Base-by-base conservation (phyloP, 176 grass and related monocot genomes). In the Musa acuminata region DNA sequence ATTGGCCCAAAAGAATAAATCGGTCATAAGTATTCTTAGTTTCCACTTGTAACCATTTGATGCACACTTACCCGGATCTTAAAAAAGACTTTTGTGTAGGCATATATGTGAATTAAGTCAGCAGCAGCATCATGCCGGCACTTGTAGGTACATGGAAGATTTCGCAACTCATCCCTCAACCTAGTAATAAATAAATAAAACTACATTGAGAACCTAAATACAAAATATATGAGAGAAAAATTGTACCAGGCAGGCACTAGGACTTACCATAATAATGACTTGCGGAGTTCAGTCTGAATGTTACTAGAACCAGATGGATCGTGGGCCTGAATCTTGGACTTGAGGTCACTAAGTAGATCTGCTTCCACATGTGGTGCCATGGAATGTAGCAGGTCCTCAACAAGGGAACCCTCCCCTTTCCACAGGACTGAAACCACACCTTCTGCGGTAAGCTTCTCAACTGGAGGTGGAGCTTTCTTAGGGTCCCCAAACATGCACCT, bases 91-190 rank as follows among this genome's bases (percentile, higher is more conserved):
- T 99, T 99, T 19, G 90, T 99, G 74, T 99, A 94, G 74, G 95
- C 95, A 82, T 99, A 99, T 78, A 99, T 81, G 74, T 99, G 95
- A 85, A 99, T 87, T 83, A 99, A 86, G 80, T 99, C 95, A 67
- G 95, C 95, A 69, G 90, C 95, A 71, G 86, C 95, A 79, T 99
- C 95, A 78, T 99, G 95, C 62, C 95, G 90, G 52, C 90, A 99
- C 76, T 99, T 99, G 69, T 94, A 87, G 70, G 84, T 86, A 80
- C 95, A 94, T 51, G 85, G 73, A 80, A 94, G 88, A 82, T 53
- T 80, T 68, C 95, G 75, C 67, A 99, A 74, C 76, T 99, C 95
- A 76, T 99, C 95, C 75, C 95, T 89, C 76, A 99, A 83, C 95
- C 95, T 99, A 65, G 53, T 83, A 62, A 62, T 64, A 79, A 13